Evolutionary conservation across 305 asterid genomes (phyloP).

Genomic region (Striga hermonthica): DNA sequence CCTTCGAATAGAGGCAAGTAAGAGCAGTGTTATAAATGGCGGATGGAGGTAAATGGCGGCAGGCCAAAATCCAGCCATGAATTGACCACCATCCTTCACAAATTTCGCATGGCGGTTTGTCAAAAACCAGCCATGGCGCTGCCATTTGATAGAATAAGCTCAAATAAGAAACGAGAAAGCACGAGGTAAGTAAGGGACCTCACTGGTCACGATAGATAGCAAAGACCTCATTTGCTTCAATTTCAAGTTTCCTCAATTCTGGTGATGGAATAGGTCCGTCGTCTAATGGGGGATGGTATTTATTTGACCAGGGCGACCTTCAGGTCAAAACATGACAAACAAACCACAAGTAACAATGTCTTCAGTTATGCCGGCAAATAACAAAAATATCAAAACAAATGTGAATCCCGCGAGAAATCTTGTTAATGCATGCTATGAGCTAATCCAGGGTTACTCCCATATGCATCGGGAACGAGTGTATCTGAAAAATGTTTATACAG

Average conservation of each 20-base stretch:
- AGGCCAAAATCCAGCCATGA: too few species aligned
- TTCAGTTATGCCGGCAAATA: conserved; percentile 2
- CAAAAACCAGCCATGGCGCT: too few species aligned
- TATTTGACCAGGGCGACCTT: conserved; percentile 97
- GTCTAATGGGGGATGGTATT: conserved; percentile 76
- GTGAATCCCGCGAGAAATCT: conserved; percentile 8
- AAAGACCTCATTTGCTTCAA: conserved; percentile 93
- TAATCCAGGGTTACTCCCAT: background rate
- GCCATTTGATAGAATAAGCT: background rate
- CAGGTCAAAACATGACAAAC: conserved; percentile 8
- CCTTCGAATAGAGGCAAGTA: too few species aligned
- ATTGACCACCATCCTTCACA: too few species aligned
- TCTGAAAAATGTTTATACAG: background rate
- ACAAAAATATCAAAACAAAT: conserved; percentile 17
- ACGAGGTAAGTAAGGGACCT: conserved; percentile 83
- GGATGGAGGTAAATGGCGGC: too few species aligned
- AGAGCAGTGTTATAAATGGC: too few species aligned
- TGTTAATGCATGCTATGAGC: background rate
- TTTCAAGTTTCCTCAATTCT: conserved; percentile 88
- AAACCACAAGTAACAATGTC: conserved; percentile 14
- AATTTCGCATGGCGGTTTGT: too few species aligned
- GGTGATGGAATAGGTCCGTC: conserved; percentile 83
- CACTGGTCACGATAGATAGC: conserved; percentile 99
- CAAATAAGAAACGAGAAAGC: conserved; percentile 34
- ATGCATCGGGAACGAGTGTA: background rate